Evolutionary conservation across 257 asterid species (phyloP).

Genomic region (Scutellaria barbata): DNA sequence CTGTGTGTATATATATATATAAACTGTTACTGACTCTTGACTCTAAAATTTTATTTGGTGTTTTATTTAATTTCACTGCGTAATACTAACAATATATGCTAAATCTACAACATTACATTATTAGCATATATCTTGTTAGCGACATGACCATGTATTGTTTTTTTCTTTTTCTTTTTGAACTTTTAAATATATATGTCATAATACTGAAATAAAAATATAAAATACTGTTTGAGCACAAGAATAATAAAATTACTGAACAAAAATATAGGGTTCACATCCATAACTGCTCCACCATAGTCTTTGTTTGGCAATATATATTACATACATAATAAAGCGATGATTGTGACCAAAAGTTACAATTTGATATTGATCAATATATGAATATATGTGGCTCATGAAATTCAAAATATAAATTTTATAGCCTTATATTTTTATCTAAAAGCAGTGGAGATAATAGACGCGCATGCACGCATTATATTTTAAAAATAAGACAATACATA

Average conservation of each 20-base stretch:
- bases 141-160: too few species aligned
- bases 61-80: too few species aligned
- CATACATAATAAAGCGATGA: not conserved
- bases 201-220: too few species aligned
- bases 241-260: not conserved
- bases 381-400: not conserved
- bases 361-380: too few species aligned
- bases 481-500: not conserved
- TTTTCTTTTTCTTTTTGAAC: too few species aligned
- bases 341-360: conserved; percentile 28
- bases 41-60: too few species aligned
- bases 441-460: not conserved
- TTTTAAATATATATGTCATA: too few species aligned
- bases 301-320: not conserved
- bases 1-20: too few species aligned
- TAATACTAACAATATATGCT: too few species aligned
- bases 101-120: too few species aligned
- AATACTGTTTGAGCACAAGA: not conserved
- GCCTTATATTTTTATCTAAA: not conserved
- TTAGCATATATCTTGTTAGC: too few species aligned
- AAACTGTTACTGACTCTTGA: too few species aligned
- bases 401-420: not conserved
- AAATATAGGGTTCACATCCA: not conserved
- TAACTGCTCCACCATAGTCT: conserved; percentile 11
- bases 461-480: not conserved